Evolutionary conservation across 495 filamentous ascomycete species (phyloP).

Genomic region (Daldinia vernicosa): DNA sequence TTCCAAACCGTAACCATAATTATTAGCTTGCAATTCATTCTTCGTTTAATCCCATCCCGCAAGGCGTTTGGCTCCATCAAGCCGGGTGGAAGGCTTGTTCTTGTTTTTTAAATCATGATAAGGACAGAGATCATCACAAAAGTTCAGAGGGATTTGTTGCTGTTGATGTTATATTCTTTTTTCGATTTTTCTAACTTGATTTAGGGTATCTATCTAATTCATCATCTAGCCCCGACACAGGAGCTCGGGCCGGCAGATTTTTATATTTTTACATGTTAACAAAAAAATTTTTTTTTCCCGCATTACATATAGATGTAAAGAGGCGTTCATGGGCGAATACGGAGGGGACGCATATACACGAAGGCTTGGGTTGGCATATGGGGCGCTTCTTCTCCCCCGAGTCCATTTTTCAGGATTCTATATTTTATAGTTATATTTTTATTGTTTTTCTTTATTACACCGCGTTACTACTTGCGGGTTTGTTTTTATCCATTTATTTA

Average conservation of each 20-base stretch:
- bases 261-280: background rate
- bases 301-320: background rate
- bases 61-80: conserved; percentile 37
- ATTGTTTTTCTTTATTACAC: background rate
- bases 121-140: conserved; percentile 29
- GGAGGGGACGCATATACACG: conserved; percentile 17
- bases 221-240: background rate
- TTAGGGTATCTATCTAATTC: background rate
- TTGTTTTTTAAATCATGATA: conserved; percentile 3
- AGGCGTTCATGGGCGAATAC: conserved; percentile 19
- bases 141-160: conserved; percentile 17
- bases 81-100: conserved; percentile 16
- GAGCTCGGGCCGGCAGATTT: conserved; percentile 1
- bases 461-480: background rate
- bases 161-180: conserved; percentile 15
- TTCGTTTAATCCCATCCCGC: conserved; percentile 28
- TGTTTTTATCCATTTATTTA: no score
- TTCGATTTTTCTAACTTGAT: background rate
- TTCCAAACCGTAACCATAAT: conserved; percentile 8
- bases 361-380: background rate
- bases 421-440: background rate
- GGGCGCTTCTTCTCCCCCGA: background rate
- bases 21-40: conserved; percentile 25
- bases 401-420: background rate
- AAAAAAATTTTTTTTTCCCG: no score